Percentiles rank a stretch among this genome's conserved stretches.
These are phyloP conservation scores for Saccharomycodes ludwigii DNA, from an alignment of 805 yeast species.

Conservation along the genomic window DNA sequence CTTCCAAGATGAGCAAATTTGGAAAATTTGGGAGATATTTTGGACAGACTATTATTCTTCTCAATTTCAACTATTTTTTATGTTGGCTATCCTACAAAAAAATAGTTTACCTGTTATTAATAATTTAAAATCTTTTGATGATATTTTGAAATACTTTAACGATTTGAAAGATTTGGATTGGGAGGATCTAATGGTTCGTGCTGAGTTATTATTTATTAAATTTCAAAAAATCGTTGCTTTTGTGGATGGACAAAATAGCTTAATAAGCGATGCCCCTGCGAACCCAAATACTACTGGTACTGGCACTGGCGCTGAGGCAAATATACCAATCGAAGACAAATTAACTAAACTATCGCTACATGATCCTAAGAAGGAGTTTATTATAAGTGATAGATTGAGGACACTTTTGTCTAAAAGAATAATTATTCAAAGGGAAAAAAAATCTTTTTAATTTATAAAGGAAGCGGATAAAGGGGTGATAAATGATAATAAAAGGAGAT, in stretches of 20 bases:
- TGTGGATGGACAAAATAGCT: not conserved
- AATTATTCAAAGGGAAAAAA: constrained; percentile 58
- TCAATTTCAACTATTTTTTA: constrained; percentile 80
- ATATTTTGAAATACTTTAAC: constrained; percentile 84
- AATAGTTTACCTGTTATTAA: constrained; percentile 67
- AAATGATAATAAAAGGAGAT: not conserved
- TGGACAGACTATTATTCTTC: constrained; percentile 82
- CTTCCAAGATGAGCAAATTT: constrained; percentile 63
- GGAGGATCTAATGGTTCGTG: constrained; percentile 66
- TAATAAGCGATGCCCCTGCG: not conserved
- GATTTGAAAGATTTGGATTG: constrained; percentile 73
- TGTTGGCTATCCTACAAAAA: constrained; percentile 80
- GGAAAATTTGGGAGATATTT: constrained; percentile 81
- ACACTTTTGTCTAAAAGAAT: constrained; percentile 45
- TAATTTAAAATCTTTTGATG: constrained; percentile 72
- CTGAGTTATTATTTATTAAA: constrained; percentile 71
- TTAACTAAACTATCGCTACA: constrained; percentile 2
- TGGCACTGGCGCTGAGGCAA: constrained; percentile 9
- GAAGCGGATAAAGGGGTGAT: too few species aligned
- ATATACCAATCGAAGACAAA: constrained; percentile 5
- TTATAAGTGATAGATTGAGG: too few species aligned
- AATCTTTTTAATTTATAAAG: too few species aligned
- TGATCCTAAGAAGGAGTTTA: constrained; percentile 13
- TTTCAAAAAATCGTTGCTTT: constrained; percentile 61
- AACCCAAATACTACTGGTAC: constrained; percentile 1